Evolutionary conservation across 1,139 yeast genomes (phyloP), one percentile per base, ranked within the genome.

Genomic region (Pichia sp.): DNA sequence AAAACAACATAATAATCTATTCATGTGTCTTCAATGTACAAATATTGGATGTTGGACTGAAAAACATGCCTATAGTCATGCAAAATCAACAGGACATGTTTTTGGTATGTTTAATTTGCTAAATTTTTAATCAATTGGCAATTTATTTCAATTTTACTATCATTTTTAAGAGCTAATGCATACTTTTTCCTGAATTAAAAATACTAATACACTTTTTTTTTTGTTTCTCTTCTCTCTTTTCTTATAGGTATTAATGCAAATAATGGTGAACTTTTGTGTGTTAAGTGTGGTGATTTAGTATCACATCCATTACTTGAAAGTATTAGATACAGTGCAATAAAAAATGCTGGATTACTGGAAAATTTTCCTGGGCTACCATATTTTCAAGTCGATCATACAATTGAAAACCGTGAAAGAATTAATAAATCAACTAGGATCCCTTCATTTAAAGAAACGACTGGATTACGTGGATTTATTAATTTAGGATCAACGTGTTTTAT

Each of bases 401-500:
- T 47, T 4, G 50, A 57, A n/a, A 59, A 58, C 18, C 50, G 51
- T 5, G 56, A 60, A 29, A 46, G 67, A 25, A 65, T 73, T 10
- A 57, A 61, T 3, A 56, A 65, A 22, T 67, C 72, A 45, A 69
- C 79, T 3, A 62, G 66, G 22, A 55, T 73, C n/a, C 95, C 96
- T 4, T 67, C 77, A 1, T 75, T 68, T 60, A 77, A 77, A 47
- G 87, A 95, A 0, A 74, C 81, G 3, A 77, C 83, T 18, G 98
- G 97, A 0, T 71, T 93, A 29, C 78, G 86, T 55, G 99, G 99
- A 3, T 81, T 93, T 61, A 84, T 90, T 52, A 93, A 93, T 67
- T 81, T 93, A 80, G 99, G 99, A 0, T 87, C 98, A 0, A 93
- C 99, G 0, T 93, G 99, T 70, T 93, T 88, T 70, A 91, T 93